phyloP scores from a whole-genome alignment of 495 filamentous ascomycete species.

The Friedmanniomyces simplex region DNA sequence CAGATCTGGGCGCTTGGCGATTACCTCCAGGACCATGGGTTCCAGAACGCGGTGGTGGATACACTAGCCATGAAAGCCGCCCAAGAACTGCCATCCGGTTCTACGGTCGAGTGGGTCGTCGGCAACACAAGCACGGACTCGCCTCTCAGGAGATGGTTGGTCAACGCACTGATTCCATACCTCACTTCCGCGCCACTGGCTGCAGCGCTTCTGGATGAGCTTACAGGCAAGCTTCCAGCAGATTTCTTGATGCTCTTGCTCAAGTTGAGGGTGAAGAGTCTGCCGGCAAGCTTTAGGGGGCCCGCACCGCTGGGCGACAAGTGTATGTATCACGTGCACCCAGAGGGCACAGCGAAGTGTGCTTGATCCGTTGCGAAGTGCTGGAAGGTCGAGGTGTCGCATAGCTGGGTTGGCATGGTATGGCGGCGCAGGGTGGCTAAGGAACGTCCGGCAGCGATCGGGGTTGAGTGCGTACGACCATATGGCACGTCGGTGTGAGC shows the following conservation, averaged over 20 bases:
- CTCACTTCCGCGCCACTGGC: neutral
- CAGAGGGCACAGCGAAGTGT: neutral
- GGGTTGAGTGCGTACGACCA: too few species aligned
- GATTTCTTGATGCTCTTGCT: neutral
- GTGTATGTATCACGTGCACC: neutral
- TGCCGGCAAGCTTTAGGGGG: neutral
- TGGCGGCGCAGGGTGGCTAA: too few species aligned
- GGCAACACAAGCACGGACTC: neutral
- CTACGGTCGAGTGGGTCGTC: neutral
- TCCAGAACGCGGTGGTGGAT: neutral
- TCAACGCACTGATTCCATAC: neutral
- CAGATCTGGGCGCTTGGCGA: neutral
- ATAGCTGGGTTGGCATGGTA: neutral
- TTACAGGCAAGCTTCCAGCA: neutral
- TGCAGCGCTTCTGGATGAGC: too few species aligned
- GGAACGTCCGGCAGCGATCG: too few species aligned
- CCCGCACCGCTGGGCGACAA: neutral
- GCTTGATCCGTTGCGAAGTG: neutral
- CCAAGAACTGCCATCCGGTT: neutral
- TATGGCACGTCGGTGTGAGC: too few species aligned
- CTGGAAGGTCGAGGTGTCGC: neutral
- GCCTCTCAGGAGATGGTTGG: neutral
- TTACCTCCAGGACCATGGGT: neutral
- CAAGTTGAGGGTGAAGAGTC: neutral
- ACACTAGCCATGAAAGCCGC: neutral